Percentiles rank a stretch among this genome's conserved stretches.
Evolutionary conservation across 257 asterid species (phyloP).

Genomic region (Fraxinus quadrangulata): DNA sequence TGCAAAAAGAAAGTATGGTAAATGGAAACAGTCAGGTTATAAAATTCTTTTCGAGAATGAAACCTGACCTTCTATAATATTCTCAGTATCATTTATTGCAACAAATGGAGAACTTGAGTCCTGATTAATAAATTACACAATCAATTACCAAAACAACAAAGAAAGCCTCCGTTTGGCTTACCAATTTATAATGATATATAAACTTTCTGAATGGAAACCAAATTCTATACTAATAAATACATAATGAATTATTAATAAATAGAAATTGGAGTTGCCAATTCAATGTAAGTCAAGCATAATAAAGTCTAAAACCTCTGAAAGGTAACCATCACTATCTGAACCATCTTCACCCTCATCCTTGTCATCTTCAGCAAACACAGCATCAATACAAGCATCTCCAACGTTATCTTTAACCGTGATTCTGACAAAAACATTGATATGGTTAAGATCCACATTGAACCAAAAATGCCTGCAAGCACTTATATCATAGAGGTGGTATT

Average conservation of each 20-base stretch:
- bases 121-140: constrained; percentile 45
- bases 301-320: constrained; percentile 72
- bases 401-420: constrained; percentile 39
- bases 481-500: not conserved
- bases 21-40: not conserved
- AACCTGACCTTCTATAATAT: constrained; percentile 53
- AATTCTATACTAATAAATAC: not conserved
- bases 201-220: not conserved
- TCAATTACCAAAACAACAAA: constrained; percentile 27
- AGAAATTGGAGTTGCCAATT: not conserved
- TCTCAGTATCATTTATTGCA: constrained; percentile 42
- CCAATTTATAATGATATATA: no score
- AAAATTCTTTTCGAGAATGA: constrained; percentile 9
- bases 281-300: constrained; percentile 23
- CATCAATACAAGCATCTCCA: constrained; percentile 57
- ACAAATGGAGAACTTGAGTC: constrained; percentile 47
- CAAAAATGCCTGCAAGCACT: not conserved
- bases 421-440: constrained; percentile 41
- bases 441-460: constrained; percentile 7
- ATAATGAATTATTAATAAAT: not conserved
- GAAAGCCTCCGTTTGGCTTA: no score
- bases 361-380: constrained; percentile 55
- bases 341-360: constrained; percentile 48
- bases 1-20: not conserved
- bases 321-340: constrained; percentile 95